Evolutionary conservation across 2,329 filamentous ascomycete genomes (phyloP), one percentile per base, ranked within the genome.

Genomic region (Zymoseptoria pseudotritici): DNA sequence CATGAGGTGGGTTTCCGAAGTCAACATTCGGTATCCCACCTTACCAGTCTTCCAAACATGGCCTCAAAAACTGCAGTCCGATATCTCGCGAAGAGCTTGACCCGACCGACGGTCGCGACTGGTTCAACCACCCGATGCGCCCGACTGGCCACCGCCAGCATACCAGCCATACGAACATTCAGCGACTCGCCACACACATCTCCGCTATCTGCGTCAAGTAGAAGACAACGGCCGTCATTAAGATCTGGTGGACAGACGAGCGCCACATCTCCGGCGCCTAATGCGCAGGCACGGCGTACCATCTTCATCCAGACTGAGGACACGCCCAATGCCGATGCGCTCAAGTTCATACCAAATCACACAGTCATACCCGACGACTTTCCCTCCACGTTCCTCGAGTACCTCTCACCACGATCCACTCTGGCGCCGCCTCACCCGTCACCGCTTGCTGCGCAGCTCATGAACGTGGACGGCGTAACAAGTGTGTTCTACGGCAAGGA

Each of bases 261-360:
- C 22, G 74, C 75, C 59, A 76, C 74, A 61, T 58, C 59, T 55
- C 49, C 63, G 42, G 21, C 62, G 22, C 62, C 66, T 49, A 59
- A 64, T 24, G 56, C 64, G 20, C 67, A 70, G 60, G 65, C 69
- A 17, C 63, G 65, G 55, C 87, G 93, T 65, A 91, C 86, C 22
- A 96, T 99, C 75, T 99, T 97, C 80, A 99, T 99, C 72, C 94
- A 99, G 78, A 97, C 93, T 4, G 93, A 97, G 73, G 84, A 83
- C 66, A 99, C 94, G 1, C 94, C 94, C 24, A 99, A 99, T 76
- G 82, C 86, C n/a, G 91, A 97, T 78, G 92, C 84, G 72, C 74
- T 97, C 71, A 99, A 99, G 78, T 99, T 99, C 78, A 83, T 95
- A 49, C 94, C 94, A 1, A 96, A 97, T 77, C 86, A 91, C 75